Base-by-base conservation (phyloP, 1,284 basidiomycete species). In the Pseudozyma tsukubaensis region DNA sequence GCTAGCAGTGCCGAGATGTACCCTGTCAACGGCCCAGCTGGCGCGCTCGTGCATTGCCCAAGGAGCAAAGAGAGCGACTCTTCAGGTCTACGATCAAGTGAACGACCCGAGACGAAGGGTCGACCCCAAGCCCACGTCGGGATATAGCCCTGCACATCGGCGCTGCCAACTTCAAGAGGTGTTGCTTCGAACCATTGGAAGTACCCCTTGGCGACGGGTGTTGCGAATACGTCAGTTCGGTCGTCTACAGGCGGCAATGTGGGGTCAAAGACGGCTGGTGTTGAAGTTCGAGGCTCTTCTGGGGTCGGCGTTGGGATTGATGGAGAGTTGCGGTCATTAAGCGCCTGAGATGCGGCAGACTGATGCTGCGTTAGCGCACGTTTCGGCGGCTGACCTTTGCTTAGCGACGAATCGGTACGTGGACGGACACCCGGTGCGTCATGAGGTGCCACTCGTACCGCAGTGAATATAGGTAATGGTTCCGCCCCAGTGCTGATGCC, bases 181-280 rank as follows among this genome's bases (percentile, higher is more conserved):
- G 78, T 76, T 29, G 81, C 73, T 59, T 85, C 84, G 51, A 81
- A 85, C 84, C 84, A 85, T 45, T 85, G 84, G 57, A 77, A 83
- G 44, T 67, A 68, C n/a, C 64, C 62, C 19, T 55, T 62, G 12
- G 55, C 53, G 1, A 47, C 58, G 2, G 66, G 66, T 8, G 56
- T 35, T 1, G 61, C 56, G 14, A 50, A 57, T 0, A 65, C 45
- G 39, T 69, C 71, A 4, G 54, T 59, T 4, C 16, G 53, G 36
- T 55, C 39, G 16, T 70, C 68, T 2, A 36, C 24, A 3, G n/a
- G 16, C 7, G 40, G 4, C 13, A 39, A 9, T 16, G 21, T 8
- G 3, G 48, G 13, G 43, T 4, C 21, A 12, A 49, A 34, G 4
- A 16, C 7, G n/a, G 50, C 24, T 29, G 24, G 24, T 29, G 24